Base-by-base conservation (phyloP, 2,329 filamentous ascomycete species). In the Fusarium redolens region DNA sequence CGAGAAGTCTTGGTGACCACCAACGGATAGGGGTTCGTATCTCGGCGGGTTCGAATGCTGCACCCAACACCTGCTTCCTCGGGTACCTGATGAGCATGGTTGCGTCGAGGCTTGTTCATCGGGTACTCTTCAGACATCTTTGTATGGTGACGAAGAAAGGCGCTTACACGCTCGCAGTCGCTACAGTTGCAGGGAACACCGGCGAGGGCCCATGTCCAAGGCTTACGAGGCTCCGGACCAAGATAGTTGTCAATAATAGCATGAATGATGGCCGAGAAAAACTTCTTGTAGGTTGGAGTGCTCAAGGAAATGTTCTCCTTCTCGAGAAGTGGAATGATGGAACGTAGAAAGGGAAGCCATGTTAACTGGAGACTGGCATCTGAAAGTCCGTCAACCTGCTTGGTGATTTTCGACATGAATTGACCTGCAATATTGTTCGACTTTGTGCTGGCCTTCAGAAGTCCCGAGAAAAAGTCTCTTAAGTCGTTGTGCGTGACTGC, bases 321-420 rank as follows among this genome's bases (percentile, higher is more conserved):
- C 18, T 57, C 47, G 11, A 31, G 80, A 62, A 7, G 65, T 9
- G 11, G 25, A 7, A 77, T 28, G 7, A 82, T 63, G 8, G 54
- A 48, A 20, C 52, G 73, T 5, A 82, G 63, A 14, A 82, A 74
- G 3, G 79, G 79, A 5, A 82, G 47, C 81, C 81, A 83, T 3
- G 81, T 41, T 4, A 6, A 15, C 4, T 69, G 41, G 18, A 80
- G 75, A 15, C 76, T 76, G 6, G 35, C 4, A 4, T 11, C 10
- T 17, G 45, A 37, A 31, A 82, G 31, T 10, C 20, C 44, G 6
- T 31, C 31, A 20, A 68, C 74, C n/a, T 75, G 63, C 2, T 18
- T 22, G 3, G n/a, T 25, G 13, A 79, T 35, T 22, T 72, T 77
- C 7, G 69, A 37, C 11, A 72, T 37, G 10, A 82, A 68, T 5